Conservation (phyloP, 306 rosid genomes). For the Vigna trinervia region DNA sequence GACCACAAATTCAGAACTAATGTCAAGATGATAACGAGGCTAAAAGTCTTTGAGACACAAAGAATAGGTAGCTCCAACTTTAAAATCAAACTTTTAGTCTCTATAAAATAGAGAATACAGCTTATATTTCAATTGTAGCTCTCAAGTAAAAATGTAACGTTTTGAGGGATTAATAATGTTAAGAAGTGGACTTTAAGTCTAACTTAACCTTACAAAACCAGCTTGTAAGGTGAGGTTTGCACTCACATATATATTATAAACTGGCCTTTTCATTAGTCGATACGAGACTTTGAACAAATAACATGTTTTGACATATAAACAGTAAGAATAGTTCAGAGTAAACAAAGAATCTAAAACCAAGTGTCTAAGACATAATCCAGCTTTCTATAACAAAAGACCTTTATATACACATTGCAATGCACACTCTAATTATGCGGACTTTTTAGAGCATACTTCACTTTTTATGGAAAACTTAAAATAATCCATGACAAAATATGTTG, state of each 20-base stretch:
- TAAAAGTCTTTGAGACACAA: slow-evolving; percentile 19
- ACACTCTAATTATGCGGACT: not conserved
- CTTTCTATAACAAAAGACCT: not conserved
- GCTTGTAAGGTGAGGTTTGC: too few species aligned
- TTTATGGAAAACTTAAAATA: too few species aligned
- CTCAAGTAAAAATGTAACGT: not conserved
- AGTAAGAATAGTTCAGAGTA: not conserved
- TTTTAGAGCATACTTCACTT: too few species aligned
- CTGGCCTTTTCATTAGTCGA: too few species aligned
- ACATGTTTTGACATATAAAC: slow-evolving; percentile 2
- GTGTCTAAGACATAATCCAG: slow-evolving; percentile 14
- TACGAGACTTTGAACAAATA: too few species aligned
- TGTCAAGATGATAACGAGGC: slow-evolving; percentile 6
- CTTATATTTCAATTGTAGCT: slow-evolving; percentile 31
- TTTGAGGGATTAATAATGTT: slow-evolving; percentile 1
- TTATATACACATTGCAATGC: not conserved
- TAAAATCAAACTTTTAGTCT: slow-evolving; percentile 31
- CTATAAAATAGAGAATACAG: slow-evolving; percentile 30
- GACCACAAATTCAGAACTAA: slow-evolving; percentile 19
- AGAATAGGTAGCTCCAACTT: slow-evolving; percentile 18
- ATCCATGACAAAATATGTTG: too few species aligned
- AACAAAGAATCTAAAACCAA: not conserved
- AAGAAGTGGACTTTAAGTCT: too few species aligned
- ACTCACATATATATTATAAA: too few species aligned
- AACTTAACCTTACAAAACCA: too few species aligned